These are phyloP conservation scores for Cucumis sativus DNA, from an alignment of 306 rosid species.

Conservation along the genomic window Cucumber_9930_V3 NC_026658.2:2237001-2237500, in stretches of 20 bases:
- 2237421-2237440: background rate
- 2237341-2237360: background rate
- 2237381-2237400: background rate
- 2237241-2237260: background rate
- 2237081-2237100: background rate
- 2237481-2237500: too few species aligned
- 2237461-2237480: background rate
- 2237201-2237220: background rate
- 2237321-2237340: background rate
- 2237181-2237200: background rate
- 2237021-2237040: constrained; percentile 81
- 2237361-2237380: background rate
- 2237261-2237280: background rate
- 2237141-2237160: background rate
- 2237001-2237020: constrained; percentile 52
- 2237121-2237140: background rate
- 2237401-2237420: background rate
- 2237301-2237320: background rate
- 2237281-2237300: background rate
- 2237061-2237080: constrained; percentile 34
- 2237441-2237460: background rate
- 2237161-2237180: background rate
- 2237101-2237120: background rate
- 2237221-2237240: background rate
- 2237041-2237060: constrained; percentile 45